Base-by-base conservation (phyloP, 805 yeast species). In the Tetrapisispora pingtungensis region DNA sequence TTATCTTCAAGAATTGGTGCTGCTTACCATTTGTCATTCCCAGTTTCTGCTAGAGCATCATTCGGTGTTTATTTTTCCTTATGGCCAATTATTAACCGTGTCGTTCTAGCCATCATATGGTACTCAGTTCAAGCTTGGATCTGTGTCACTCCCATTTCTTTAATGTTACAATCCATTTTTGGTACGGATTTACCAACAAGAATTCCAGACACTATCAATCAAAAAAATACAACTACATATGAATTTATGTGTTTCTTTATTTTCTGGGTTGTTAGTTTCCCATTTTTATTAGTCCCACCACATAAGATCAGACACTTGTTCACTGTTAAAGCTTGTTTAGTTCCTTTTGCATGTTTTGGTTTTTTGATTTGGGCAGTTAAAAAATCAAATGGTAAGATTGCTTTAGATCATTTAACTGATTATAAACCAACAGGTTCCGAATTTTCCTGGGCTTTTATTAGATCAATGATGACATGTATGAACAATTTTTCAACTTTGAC, bases 81-180 rank as follows among this genome's bases (percentile, higher is more conserved):
- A 46, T 88, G 94, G 96, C 95, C 95, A 4, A 80, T 88, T 38
- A 56, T 87, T 42, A 87, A 88, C 65, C 76, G 97, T 66, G 90
- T 85, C 33, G 89, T 84, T 10, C 82, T 88, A 86, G 83, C 87
- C 28, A 73, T 78, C 51, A 78, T 88, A 41, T 88, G 96, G 96
- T 86, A 81, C 57, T 79, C 93, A 26, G 93, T 85, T 26, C 96
- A 87, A 59, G 73, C 84, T 19, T 82, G 87, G 72, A 74, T 89
- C 46, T 93, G 94, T 44, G 94, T 90, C 28, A 77, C 86, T 49
- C 83, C 94, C 67, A 78, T 88, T 14, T 75, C 80, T 48, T 65
- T 84, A 43, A 84, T 87, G 90, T 67, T 88, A 46, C 69, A 76
- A 50, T 70, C 95, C 2, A 78, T 88, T 36, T 88, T 84, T 68